phyloP scores from a whole-genome alignment of 129 eudicot genomes.

The Saposhnikovia divaricata region DNA sequence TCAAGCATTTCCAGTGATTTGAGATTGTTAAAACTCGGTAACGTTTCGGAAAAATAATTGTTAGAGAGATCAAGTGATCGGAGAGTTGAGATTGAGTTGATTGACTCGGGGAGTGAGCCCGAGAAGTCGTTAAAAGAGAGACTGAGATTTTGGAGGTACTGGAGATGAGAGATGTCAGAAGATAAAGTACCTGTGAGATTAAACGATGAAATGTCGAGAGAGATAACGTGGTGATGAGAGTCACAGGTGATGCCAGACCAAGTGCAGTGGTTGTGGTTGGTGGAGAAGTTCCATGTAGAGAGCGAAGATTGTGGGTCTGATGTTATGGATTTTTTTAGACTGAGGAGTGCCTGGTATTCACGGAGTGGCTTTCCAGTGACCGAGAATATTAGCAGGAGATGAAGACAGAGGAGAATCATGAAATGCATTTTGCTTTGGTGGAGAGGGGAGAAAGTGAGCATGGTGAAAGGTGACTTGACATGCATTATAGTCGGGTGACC shows the following conservation, averaged over 20 bases:
- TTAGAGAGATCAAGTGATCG: conserved; percentile 55
- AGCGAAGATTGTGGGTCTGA: conserved; percentile 50
- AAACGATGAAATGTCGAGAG: conserved; percentile 45
- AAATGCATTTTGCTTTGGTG: conserved; percentile 19
- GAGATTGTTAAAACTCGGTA: conserved; percentile 42
- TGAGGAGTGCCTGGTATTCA: conserved; percentile 52
- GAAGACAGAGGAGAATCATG: conserved; percentile 24
- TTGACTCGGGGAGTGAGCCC: conserved; percentile 48
- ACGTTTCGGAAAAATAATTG: conserved; percentile 44
- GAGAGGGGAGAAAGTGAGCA: too few species aligned
- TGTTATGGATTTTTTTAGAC: conserved; percentile 52
- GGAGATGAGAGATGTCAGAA: conserved; percentile 46
- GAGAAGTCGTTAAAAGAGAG: conserved; percentile 40
- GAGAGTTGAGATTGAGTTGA: conserved; percentile 37
- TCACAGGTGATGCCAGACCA: conserved; percentile 78
- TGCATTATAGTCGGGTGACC: too few species aligned
- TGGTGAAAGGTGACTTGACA: too few species aligned
- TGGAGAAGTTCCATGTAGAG: conserved; percentile 48
- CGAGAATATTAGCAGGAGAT: not conserved
- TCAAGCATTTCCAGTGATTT: conserved; percentile 50
- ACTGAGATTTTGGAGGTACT: conserved; percentile 33
- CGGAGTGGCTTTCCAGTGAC: conserved; percentile 32
- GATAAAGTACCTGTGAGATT: conserved; percentile 67
- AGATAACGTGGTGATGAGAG: conserved; percentile 32
- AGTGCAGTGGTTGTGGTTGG: conserved; percentile 49